These are phyloP conservation scores for Saturnispora sekii DNA, from an alignment of 805 yeast species.

Conservation along the genomic window DNA sequence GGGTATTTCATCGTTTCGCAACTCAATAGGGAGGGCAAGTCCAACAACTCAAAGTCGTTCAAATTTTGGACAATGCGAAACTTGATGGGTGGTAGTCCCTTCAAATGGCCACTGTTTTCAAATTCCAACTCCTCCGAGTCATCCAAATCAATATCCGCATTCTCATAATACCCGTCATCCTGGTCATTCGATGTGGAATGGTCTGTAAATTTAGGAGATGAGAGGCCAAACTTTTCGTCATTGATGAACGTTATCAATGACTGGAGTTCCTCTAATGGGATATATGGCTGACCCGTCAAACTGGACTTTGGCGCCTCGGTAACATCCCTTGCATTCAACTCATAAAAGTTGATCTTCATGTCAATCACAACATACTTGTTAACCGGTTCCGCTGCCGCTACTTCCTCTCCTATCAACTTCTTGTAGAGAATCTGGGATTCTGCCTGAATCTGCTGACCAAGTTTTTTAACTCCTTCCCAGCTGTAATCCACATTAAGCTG, in stretches of 20 bases:
- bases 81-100: slow-evolving; percentile 27
- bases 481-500: slow-evolving; percentile 15
- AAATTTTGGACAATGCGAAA: slow-evolving; percentile 37
- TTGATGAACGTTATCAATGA: slow-evolving; percentile 56
- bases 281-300: slow-evolving; percentile 42
- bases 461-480: slow-evolving; percentile 11
- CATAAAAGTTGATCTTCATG: slow-evolving; percentile 52
- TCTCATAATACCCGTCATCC: slow-evolving; percentile 21
- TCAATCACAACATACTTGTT: slow-evolving; percentile 57
- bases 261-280: slow-evolving; percentile 49
- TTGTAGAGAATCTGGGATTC: slow-evolving; percentile 7
- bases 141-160: slow-evolving; percentile 24
- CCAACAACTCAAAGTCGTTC: slow-evolving; percentile 33
- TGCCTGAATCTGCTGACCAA: slow-evolving; percentile 5
- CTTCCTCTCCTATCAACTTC: slow-evolving; percentile 5
- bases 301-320: slow-evolving; percentile 40
- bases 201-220: slow-evolving; percentile 12
- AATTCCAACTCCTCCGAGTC: slow-evolving; percentile 25
- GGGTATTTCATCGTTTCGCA: slow-evolving; percentile 14
- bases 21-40: slow-evolving; percentile 19
- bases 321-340: slow-evolving; percentile 49
- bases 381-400: slow-evolving; percentile 12
- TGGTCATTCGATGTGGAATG: neutral
- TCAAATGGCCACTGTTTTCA: slow-evolving; percentile 1
- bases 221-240: slow-evolving; percentile 28